These are phyloP conservation scores for Hypoxylon rickii DNA, from an alignment of 495 filamentous ascomycete species.

Conservation along the genomic window DNA sequence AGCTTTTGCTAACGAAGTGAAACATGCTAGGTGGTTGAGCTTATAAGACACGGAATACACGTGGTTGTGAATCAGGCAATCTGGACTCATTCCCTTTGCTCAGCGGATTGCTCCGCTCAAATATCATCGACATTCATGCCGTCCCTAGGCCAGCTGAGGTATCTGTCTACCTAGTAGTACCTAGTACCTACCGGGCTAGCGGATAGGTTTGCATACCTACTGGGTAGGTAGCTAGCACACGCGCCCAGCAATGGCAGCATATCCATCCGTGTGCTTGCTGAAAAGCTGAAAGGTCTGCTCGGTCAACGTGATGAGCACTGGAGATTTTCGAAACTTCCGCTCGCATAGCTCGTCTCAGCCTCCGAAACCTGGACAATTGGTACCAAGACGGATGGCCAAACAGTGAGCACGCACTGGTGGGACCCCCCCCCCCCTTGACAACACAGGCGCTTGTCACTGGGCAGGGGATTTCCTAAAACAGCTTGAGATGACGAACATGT, in stretches of 20 bases:
- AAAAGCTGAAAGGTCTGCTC: conserved; percentile 8
- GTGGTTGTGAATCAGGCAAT: conserved; percentile 30
- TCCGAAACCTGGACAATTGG: conserved; percentile 20
- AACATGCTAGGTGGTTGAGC: no score
- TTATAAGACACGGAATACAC: conserved; percentile 26
- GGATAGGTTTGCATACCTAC: no score
- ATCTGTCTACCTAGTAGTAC: no score
- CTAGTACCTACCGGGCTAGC: no score
- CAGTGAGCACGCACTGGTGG: conserved; percentile 18
- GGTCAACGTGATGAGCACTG: conserved; percentile 7
- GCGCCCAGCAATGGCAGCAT: no score
- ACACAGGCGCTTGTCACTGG: conserved; percentile 7
- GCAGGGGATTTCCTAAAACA: conserved; percentile 22
- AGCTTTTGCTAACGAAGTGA: no score
- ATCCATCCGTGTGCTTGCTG: neutral
- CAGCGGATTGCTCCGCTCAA: conserved; percentile 9
- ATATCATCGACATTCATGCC: no score
- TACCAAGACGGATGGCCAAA: conserved; percentile 26
- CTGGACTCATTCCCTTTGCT: conserved; percentile 21
- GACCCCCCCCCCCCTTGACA: neutral
- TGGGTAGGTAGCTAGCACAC: no score
- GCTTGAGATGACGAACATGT: conserved; percentile 26
- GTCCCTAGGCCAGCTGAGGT: no score
- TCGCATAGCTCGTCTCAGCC: conserved; percentile 36
- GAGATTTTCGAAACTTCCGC: conserved; percentile 34